These are phyloP conservation scores for Harringtonia aguacate DNA, from an alignment of 2,329 filamentous ascomycete genomes.

Conservation along the genomic window DNA sequence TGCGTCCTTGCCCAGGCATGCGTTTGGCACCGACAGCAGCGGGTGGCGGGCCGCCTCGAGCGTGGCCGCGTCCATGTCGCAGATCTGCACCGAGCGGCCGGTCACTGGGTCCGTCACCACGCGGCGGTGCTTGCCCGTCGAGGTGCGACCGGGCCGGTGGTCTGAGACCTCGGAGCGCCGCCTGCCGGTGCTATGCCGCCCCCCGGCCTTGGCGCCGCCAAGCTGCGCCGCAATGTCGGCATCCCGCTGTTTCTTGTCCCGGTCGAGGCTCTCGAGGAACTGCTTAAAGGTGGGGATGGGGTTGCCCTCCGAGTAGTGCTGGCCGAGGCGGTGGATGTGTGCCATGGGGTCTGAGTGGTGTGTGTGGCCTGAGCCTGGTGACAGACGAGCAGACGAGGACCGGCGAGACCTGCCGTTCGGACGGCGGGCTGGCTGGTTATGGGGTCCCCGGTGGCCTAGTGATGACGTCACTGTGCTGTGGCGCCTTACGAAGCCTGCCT, in stretches of 20 bases:
- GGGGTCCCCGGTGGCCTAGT: too few species aligned
- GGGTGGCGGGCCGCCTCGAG: slow-evolving; percentile 64
- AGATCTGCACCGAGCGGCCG: slow-evolving; percentile 82
- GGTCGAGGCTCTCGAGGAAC: slow-evolving; percentile 70
- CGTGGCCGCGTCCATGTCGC: slow-evolving; percentile 52
- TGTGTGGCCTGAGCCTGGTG: too few species aligned
- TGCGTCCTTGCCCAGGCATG: slow-evolving; percentile 69
- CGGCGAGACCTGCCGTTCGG: too few species aligned
- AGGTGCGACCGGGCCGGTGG: not conserved
- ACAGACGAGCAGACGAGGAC: too few species aligned
- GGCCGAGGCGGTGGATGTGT: too few species aligned
- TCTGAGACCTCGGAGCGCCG: slow-evolving; percentile 6
- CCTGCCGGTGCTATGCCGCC: too few species aligned
- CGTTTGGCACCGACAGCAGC: slow-evolving; percentile 75
- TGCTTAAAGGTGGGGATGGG: slow-evolving; percentile 80
- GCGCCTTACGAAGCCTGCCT: too few species aligned
- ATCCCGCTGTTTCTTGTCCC: slow-evolving; percentile 68
- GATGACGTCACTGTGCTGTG: too few species aligned
- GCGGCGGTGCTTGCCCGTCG: slow-evolving; percentile 49
- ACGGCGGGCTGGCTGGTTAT: too few species aligned
- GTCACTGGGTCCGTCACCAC: slow-evolving; percentile 81
- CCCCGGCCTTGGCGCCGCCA: not conserved
- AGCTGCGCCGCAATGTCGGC: slow-evolving; percentile 52
- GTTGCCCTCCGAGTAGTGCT: slow-evolving; percentile 75
- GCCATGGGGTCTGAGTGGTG: too few species aligned